Percentiles rank a stretch among this genome's conserved stretches.
Conservation (phyloP, 495 filamentous ascomycete genomes). For the Daldinia grandis region DNA sequence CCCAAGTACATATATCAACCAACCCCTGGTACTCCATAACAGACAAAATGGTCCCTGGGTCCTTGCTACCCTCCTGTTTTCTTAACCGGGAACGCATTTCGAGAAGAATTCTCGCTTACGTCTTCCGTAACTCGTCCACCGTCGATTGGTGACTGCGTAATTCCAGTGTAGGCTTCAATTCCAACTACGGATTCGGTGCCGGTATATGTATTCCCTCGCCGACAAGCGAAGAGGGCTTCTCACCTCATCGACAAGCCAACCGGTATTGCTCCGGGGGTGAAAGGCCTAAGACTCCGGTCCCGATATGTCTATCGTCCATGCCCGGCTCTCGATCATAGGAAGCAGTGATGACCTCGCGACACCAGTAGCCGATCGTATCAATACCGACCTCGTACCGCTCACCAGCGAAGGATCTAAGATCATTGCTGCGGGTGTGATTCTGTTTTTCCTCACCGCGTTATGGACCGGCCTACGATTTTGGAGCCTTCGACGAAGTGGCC, state of each 20-base stretch:
- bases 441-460: constrained; percentile 28
- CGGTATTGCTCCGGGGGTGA: constrained; percentile 16
- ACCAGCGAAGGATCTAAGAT: constrained; percentile 25
- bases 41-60: constrained; percentile 22
- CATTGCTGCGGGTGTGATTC: constrained; percentile 19
- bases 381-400: constrained; percentile 30
- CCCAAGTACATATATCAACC: constrained; percentile 32
- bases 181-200: background rate
- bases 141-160: constrained; percentile 9
- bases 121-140: background rate
- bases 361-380: constrained; percentile 5
- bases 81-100: constrained; percentile 10
- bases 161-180: background rate
- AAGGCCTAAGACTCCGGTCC: constrained; percentile 1
- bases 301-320: constrained; percentile 33
- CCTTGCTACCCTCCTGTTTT: constrained; percentile 17
- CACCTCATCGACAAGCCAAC: constrained; percentile 10
- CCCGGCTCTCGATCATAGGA: constrained; percentile 12
- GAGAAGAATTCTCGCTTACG: constrained; percentile 4
- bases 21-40: constrained; percentile 21
- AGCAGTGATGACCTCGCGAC: constrained; percentile 14
- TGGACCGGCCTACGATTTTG: constrained; percentile 38
- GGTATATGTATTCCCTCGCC: constrained; percentile 19
- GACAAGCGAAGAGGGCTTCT: constrained; percentile 16
- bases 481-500: constrained; percentile 26